Conservation (phyloP, 805 yeast species). For the Saccharomycopsis capsularis region DNA sequence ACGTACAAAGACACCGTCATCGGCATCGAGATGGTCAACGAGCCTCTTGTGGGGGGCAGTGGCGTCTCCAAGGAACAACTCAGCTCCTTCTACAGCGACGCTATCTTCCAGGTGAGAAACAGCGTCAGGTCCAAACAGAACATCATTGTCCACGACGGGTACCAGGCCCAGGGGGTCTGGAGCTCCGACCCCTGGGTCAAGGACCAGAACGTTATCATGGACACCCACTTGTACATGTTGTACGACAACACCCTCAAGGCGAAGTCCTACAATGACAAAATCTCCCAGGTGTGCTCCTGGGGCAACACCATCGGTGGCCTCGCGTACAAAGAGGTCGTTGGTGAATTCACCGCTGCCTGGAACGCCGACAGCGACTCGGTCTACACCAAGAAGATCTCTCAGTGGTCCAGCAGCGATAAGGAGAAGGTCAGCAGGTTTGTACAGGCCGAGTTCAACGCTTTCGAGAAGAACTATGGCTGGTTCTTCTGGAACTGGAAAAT, state of each 20-base stretch:
- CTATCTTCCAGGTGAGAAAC: slow-evolving; percentile 57
- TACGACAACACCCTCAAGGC: slow-evolving; percentile 85
- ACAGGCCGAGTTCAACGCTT: slow-evolving; percentile 55
- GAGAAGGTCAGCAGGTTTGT: slow-evolving; percentile 44
- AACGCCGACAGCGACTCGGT: slow-evolving; percentile 56
- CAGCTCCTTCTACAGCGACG: slow-evolving; percentile 51
- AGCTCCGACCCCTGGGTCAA: slow-evolving; percentile 29
- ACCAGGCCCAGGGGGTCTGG: slow-evolving; percentile 50
- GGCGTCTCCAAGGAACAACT: slow-evolving; percentile 45
- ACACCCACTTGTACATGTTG: slow-evolving; percentile 29
- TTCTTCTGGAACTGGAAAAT: slow-evolving; percentile 70
- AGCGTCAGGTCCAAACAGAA: slow-evolving; percentile 42
- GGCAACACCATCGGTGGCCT: slow-evolving; percentile 40
- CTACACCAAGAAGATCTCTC: slow-evolving; percentile 28
- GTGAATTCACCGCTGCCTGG: slow-evolving; percentile 65
- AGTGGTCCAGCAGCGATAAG: slow-evolving; percentile 39
- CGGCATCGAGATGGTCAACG: slow-evolving; percentile 67
- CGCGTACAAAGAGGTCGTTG: slow-evolving; percentile 49
- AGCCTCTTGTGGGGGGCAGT: slow-evolving; percentile 55
- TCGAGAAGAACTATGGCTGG: slow-evolving; percentile 48
- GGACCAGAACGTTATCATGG: slow-evolving; percentile 57
- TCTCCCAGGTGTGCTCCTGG: slow-evolving; percentile 48
- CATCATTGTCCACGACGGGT: slow-evolving; percentile 64
- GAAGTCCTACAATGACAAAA: slow-evolving; percentile 58
- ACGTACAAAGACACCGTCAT: slow-evolving; percentile 48